A percentile compares a stretch with the other conserved stretches of the same genome.
These are phyloP conservation scores for Leishmania amazonensis DNA, from an alignment of 208 protist genomes.

Conservation along the genomic window DNA sequence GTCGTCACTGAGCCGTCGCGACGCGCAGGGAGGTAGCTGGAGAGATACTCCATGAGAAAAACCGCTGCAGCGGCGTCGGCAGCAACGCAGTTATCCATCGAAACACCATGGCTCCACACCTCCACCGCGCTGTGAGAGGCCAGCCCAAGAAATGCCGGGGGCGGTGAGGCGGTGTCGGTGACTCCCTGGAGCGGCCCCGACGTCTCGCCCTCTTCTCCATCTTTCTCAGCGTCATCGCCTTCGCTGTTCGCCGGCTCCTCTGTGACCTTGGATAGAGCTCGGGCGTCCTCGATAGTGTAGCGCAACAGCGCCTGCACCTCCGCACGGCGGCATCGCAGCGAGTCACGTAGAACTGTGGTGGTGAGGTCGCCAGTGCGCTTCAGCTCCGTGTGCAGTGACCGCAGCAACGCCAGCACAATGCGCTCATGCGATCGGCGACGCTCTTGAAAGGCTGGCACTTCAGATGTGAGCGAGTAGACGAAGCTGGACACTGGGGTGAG, in stretches of 20 bases:
- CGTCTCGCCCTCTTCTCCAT: neutral
- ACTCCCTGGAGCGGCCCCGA: neutral
- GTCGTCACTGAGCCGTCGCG: neutral
- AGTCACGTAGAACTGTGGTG: conserved; percentile 54
- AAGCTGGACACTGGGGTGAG: conserved; percentile 62
- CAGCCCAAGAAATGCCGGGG: conserved; percentile 50
- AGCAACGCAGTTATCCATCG: conserved; percentile 32
- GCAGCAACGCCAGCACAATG: conserved; percentile 43
- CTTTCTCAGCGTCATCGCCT: conserved; percentile 8
- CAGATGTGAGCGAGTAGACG: conserved; percentile 54
- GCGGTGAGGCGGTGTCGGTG: conserved; percentile 13
- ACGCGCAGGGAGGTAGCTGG: conserved; percentile 30
- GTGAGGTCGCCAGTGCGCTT: conserved; percentile 43
- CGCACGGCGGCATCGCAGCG: conserved; percentile 51
- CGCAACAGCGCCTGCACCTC: conserved; percentile 55
- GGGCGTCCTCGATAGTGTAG: conserved; percentile 41
- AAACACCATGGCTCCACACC: conserved; percentile 79
- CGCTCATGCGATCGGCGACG: conserved; percentile 41
- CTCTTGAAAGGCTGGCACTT: conserved; percentile 46
- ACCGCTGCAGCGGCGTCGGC: conserved; percentile 61
- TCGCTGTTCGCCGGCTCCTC: conserved; percentile 17
- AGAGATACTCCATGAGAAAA: conserved; percentile 56
- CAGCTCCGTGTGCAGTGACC: conserved; percentile 50
- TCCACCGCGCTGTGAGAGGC: conserved; percentile 66
- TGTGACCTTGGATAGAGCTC: conserved; percentile 18